Evolutionary conservation across 345 rosid species (phyloP).

Genomic region (Salix arbutifolia): DNA sequence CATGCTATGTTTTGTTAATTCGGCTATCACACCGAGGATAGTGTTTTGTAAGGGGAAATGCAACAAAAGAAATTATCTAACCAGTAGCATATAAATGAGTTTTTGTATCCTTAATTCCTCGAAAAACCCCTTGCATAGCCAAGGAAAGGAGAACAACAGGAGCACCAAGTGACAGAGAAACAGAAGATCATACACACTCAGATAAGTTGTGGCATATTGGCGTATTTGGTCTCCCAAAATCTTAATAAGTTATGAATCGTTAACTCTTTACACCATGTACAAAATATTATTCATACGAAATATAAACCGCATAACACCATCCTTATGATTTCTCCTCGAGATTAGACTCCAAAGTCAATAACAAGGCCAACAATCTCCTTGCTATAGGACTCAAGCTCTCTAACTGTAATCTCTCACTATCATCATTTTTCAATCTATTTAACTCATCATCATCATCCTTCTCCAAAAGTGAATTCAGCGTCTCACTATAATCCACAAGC

Average conservation of each 20-base stretch:
- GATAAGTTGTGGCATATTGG: no score
- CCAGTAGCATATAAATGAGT: slow-evolving; percentile 27
- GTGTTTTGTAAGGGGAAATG: neutral
- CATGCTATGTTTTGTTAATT: neutral
- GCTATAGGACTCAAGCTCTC: slow-evolving; percentile 54
- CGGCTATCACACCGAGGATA: neutral
- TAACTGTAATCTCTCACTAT: slow-evolving; percentile 3
- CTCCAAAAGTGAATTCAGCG: slow-evolving; percentile 56
- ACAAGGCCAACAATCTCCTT: slow-evolving; percentile 50
- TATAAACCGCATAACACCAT: no score
- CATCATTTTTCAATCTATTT: slow-evolving; percentile 31
- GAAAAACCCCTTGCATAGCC: slow-evolving; percentile 28
- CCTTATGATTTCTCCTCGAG: slow-evolving; percentile 64
- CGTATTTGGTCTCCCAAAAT: no score
- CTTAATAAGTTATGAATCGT: no score
- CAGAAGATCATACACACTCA: no score
- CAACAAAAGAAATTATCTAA: neutral
- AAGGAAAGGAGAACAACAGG: slow-evolving; percentile 31
- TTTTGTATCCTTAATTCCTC: slow-evolving; percentile 29
- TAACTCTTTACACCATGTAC: no score
- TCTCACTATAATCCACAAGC: slow-evolving; percentile 68
- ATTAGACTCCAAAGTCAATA: slow-evolving; percentile 63
- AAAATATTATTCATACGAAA: no score
- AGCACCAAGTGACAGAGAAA: slow-evolving; percentile 18
- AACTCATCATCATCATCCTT: slow-evolving; percentile 44